Base-by-base conservation (phyloP, 148 eudicot genomes). In the Rhododendron ovatum region DNA sequence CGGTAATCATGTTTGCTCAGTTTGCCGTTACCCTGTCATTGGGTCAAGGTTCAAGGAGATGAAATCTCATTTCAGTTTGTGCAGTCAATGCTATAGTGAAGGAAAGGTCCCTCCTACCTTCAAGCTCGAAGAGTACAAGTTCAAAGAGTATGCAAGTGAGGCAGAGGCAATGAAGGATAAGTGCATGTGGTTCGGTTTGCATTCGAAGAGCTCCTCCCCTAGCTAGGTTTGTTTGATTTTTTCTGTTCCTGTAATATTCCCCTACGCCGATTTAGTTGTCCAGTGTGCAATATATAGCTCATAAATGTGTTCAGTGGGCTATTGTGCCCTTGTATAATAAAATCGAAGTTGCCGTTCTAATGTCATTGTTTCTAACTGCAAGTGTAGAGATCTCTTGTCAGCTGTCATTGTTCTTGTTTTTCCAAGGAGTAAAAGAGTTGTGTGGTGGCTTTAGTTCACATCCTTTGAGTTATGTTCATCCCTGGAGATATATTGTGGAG, bases 31-130 rank as follows among this genome's bases (percentile, higher is more conserved):
- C 90, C 99, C 98, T 2, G 89, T 97, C 17, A 94, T 92, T 7
- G 99, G 99, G 2, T 94, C 96, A 1, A 94, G 99, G 39, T 97
- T 95, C 79, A 95, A 91, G 91, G 99, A 97, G 90, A 87, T 91
- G 87, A 97, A 95, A 93, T 84, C 94, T 15, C 93, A 91, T 78
- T 89, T 97, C 83, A 93, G 93, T 80, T 85, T 97, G 88, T 97
- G 99, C 75, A 92, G 92, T 85, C 95, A 92, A 65, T 97, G 99
- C 65, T 97, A 97, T 78, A 93, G 98, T 39, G 98, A 95, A 88
- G 96, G 99, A 28, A 97, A 95, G 88, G 99, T 97, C 82, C 99
- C 99, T 83, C 89, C 98, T 12, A 67, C 93, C 83, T 91, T 89
- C 47, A 97, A 97, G 91, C 93, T 86, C 76, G 99, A 97, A 9